Conservation (phyloP, 2,329 filamentous ascomycete genomes). For the Diaporthe destruens region DNA sequence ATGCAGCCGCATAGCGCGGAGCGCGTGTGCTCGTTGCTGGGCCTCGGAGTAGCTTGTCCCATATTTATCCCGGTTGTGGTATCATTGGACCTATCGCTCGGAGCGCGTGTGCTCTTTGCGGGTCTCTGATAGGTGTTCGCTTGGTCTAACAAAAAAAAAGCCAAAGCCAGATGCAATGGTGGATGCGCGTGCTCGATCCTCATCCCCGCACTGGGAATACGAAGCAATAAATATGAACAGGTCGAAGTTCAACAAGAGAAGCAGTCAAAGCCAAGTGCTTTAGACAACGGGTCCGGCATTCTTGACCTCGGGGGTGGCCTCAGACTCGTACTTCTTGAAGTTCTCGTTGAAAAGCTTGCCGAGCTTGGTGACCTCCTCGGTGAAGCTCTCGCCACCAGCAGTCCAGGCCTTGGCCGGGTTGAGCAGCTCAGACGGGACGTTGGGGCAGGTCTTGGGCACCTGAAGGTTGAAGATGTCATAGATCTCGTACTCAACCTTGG, state of each 20-base stretch:
- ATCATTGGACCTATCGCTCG: conserved; percentile 43
- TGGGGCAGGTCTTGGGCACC: conserved; percentile 91
- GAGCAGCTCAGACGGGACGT: conserved; percentile 90
- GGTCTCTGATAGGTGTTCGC: conserved; percentile 41
- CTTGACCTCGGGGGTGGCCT: conserved; percentile 85
- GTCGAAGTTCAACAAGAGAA: conserved; percentile 14
- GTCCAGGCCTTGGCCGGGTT: conserved; percentile 97
- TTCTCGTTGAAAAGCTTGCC: conserved; percentile 93
- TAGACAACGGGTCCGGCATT: conserved; percentile 68
- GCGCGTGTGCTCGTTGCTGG: conserved; percentile 44
- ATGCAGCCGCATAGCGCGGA: conserved; percentile 39
- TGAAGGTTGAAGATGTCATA: conserved; percentile 98
- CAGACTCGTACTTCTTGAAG: conserved; percentile 93
- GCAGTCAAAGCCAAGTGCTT: not conserved
- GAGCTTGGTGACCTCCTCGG: conserved; percentile 89
- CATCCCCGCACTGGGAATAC: conserved; percentile 2
- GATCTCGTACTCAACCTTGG: conserved; percentile 91
- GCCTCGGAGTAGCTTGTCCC: conserved; percentile 24
- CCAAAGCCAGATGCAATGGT: conserved; percentile 35
- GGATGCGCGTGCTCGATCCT: conserved; percentile 32
- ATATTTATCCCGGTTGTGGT: conserved; percentile 37
- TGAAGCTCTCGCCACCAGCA: conserved; percentile 83
- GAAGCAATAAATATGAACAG: conserved; percentile 33
- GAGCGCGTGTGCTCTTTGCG: conserved; percentile 43
- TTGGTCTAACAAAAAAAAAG: conserved; percentile 20